phyloP scores from a whole-genome alignment of 768 basidiomycete species.

The Exsudoporus frostii region DNA sequence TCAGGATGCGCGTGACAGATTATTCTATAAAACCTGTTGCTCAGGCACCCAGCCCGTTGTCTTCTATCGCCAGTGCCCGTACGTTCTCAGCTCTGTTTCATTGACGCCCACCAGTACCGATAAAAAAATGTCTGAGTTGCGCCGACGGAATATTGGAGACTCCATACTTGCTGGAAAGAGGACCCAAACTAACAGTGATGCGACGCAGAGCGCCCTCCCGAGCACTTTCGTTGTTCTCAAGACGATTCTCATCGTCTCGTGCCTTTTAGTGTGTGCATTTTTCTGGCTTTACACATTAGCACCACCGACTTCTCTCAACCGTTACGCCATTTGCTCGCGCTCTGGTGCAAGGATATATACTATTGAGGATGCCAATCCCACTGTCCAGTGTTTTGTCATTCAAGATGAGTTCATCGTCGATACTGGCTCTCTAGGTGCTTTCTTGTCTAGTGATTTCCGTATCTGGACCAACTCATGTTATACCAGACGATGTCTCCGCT shows the following conservation, averaged over 20 bases:
- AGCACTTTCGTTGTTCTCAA: not conserved
- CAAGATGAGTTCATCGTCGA: slow-evolving; percentile 48
- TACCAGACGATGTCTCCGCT: slow-evolving; percentile 40
- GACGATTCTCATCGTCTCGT: slow-evolving; percentile 5
- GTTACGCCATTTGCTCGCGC: slow-evolving; percentile 64
- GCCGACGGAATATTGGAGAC: slow-evolving; percentile 5
- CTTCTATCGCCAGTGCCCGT: not conserved
- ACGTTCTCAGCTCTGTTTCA: not conserved
- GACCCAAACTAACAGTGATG: not conserved
- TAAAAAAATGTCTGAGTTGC: slow-evolving; percentile 8
- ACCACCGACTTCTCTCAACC: slow-evolving; percentile 16
- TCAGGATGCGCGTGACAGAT: not conserved
- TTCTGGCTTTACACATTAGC: slow-evolving; percentile 6
- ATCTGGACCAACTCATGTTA: not conserved
- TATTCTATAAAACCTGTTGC: not conserved
- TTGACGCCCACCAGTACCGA: not conserved
- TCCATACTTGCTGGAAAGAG: not conserved
- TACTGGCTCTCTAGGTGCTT: slow-evolving; percentile 54
- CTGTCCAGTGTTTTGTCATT: slow-evolving; percentile 64
- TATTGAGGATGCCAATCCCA: slow-evolving; percentile 52
- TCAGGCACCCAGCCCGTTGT: not conserved
- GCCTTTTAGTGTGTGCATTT: slow-evolving; percentile 4
- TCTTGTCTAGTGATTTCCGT: not conserved
- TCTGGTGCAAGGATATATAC: slow-evolving; percentile 56
- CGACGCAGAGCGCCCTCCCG: not conserved